phyloP scores from a whole-genome alignment of 139 green algal species.

The Asterochloris sp. region DNA sequence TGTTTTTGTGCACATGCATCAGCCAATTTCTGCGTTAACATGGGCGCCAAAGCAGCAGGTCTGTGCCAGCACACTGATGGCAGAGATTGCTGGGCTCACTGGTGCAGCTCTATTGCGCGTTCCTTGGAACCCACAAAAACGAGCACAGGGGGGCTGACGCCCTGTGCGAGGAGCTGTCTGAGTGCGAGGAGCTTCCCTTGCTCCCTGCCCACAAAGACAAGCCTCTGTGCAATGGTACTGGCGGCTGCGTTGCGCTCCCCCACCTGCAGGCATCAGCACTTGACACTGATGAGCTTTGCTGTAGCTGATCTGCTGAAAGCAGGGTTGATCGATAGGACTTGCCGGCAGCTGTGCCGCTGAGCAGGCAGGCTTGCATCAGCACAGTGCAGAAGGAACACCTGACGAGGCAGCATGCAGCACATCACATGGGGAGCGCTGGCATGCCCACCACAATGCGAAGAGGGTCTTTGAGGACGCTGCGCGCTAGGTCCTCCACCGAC shows the following conservation, averaged over 20 bases:
- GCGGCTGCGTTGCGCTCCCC: slow-evolving; percentile 67
- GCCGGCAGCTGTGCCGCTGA: too few species aligned
- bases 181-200: slow-evolving; percentile 90
- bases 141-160: slow-evolving; percentile 82
- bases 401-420: too few species aligned
- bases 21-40: too few species aligned
- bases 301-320: too few species aligned
- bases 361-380: too few species aligned
- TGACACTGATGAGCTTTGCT: too few species aligned
- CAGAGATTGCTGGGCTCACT: slow-evolving; percentile 12
- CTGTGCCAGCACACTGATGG: neutral
- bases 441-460: slow-evolving; percentile 75
- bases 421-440: too few species aligned
- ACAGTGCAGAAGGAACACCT: too few species aligned
- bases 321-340: too few species aligned
- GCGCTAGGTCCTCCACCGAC: slow-evolving; percentile 77
- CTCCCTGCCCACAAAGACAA: slow-evolving; percentile 92
- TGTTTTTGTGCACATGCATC: too few species aligned
- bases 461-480: slow-evolving; percentile 77
- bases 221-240: slow-evolving; percentile 71
- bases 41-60: too few species aligned
- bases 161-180: slow-evolving; percentile 76
- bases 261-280: neutral
- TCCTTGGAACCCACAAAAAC: slow-evolving; percentile 93
- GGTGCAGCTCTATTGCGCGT: slow-evolving; percentile 69